Evolutionary conservation across 1,284 basidiomycete genomes (phyloP).

Genomic region (Phylloboletellus chloephorus): DNA sequence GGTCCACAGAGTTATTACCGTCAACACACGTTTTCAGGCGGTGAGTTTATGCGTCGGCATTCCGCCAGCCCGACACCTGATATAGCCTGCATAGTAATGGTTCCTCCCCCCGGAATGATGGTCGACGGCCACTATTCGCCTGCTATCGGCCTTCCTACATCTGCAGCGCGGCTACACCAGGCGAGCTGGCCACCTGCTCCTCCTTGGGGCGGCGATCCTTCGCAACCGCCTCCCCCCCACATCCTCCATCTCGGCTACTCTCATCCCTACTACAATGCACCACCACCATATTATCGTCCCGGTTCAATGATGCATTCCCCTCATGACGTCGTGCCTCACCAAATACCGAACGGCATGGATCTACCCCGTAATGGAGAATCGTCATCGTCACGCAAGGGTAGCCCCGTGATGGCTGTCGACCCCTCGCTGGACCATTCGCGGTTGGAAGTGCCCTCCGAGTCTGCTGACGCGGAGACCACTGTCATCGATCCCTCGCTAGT

Average conservation of each 20-base stretch:
- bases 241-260: slow-evolving; percentile 38
- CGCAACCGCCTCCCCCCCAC: slow-evolving; percentile 29
- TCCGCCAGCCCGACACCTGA: background rate
- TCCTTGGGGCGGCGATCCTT: slow-evolving; percentile 31
- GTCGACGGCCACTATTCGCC: slow-evolving; percentile 33
- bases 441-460: slow-evolving; percentile 16
- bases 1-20: slow-evolving; percentile 58
- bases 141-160: slow-evolving; percentile 44
- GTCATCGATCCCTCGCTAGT: slow-evolving; percentile 40
- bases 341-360: slow-evolving; percentile 13
- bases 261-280: slow-evolving; percentile 40
- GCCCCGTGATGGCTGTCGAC: slow-evolving; percentile 25
- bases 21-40: slow-evolving; percentile 47
- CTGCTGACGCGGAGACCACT: slow-evolving; percentile 20
- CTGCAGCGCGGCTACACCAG: slow-evolving; percentile 44
- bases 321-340: slow-evolving; percentile 13
- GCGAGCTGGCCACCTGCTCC: slow-evolving; percentile 39
- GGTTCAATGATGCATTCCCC: slow-evolving; percentile 26
- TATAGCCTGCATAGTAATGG: slow-evolving; percentile 13
- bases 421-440: slow-evolving; percentile 19
- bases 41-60: slow-evolving; percentile 12
- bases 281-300: slow-evolving; percentile 48
- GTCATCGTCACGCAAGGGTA: slow-evolving; percentile 28
- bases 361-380: slow-evolving; percentile 24
- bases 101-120: slow-evolving; percentile 32